Evolutionary conservation across 139 green algal species (phyloP).

Genomic region (Zygnema circumcarinatum): DNA sequence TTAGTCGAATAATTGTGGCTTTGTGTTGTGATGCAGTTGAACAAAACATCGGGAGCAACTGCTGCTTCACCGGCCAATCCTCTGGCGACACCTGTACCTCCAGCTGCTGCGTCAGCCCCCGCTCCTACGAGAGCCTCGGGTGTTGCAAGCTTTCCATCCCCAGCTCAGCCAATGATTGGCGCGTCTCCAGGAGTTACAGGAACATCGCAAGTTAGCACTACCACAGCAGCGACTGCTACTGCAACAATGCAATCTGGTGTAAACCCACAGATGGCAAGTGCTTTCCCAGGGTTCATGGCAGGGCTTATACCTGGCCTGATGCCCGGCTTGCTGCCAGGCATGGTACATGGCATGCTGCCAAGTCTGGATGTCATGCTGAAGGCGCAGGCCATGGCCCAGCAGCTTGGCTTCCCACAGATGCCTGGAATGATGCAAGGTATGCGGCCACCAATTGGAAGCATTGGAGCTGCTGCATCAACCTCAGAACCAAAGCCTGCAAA

Average conservation of each 20-base stretch:
- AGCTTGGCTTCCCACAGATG: not conserved
- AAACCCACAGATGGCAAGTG: not conserved
- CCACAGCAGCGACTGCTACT: conserved; percentile 12
- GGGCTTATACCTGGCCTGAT: conserved; percentile 2
- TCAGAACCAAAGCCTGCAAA: not conserved
- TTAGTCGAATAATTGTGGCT: no score
- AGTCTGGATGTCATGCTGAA: not conserved
- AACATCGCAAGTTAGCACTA: not conserved
- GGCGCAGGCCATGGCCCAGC: not conserved
- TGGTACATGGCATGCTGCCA: not conserved
- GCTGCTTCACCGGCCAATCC: no score
- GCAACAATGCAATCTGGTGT: not conserved
- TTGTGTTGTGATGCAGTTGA: no score
- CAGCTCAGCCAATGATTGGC: not conserved
- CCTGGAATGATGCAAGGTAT: not conserved
- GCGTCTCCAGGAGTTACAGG: conserved; percentile 6
- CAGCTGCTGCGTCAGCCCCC: not conserved
- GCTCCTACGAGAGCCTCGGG: not conserved
- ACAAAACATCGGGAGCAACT: not conserved
- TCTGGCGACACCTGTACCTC: not conserved
- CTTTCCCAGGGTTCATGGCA: conserved; percentile 10
- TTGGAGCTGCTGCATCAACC: not conserved
- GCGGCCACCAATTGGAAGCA: not conserved
- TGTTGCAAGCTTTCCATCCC: not conserved
- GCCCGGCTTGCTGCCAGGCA: not conserved